These are phyloP conservation scores for Chlamydomonas asymmetrica DNA, from an alignment of 139 green algal species.

Conservation along the genomic window DNA sequence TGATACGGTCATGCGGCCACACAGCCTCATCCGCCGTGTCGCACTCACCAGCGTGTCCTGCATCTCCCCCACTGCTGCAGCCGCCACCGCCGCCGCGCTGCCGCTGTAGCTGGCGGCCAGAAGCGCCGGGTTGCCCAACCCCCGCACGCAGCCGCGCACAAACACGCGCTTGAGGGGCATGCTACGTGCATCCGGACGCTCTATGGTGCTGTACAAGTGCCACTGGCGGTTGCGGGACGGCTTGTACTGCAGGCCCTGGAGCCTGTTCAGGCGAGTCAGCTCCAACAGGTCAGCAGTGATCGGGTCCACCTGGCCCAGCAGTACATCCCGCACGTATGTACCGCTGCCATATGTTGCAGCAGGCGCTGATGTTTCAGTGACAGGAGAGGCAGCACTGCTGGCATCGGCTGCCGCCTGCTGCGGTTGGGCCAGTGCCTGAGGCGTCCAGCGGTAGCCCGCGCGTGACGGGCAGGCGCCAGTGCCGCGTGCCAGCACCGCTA, in stretches of 20 bases:
- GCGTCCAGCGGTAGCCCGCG: conserved; percentile 13
- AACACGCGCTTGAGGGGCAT: conserved; percentile 79
- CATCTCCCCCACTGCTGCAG: conserved; percentile 76
- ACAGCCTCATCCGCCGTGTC: neutral
- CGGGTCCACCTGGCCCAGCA: conserved; percentile 56
- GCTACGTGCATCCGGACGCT: conserved; percentile 55
- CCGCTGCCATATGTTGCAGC: neutral
- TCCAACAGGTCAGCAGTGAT: conserved; percentile 77
- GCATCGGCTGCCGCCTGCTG: neutral
- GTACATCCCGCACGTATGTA: conserved; percentile 9
- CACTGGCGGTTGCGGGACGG: conserved; percentile 89
- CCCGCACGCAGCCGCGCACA: conserved; percentile 75
- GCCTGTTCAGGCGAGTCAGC: conserved; percentile 64
- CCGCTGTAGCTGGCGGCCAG: conserved; percentile 73
- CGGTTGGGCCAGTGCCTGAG: neutral
- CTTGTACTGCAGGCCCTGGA: conserved; percentile 48
- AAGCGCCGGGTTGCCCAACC: conserved; percentile 63
- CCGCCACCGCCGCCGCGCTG: conserved; percentile 60
- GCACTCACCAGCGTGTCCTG: conserved; percentile 65
- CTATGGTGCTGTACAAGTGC: conserved; percentile 80
- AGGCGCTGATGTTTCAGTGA: neutral
- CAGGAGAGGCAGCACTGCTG: neutral
- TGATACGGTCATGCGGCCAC: no score
- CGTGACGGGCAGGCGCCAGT: conserved; percentile 14
- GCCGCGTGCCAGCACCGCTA: conserved; percentile 24